Evolutionary conservation across 1,284 basidiomycete species (phyloP).

Genomic region (Irpex rosettiformis): DNA sequence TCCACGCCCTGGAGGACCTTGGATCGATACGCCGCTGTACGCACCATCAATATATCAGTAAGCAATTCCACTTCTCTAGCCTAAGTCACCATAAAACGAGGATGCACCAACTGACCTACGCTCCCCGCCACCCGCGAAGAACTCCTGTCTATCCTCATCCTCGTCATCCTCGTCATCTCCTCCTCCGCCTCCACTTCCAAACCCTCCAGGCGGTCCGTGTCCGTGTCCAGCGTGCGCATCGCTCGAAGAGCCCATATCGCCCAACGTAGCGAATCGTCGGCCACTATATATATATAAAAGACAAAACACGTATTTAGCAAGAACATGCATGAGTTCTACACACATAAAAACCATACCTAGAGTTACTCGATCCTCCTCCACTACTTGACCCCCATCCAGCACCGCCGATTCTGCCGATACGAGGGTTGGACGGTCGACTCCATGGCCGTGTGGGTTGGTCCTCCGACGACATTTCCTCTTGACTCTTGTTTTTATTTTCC

Average conservation of each 20-base stretch:
- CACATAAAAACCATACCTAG: constrained; percentile 1
- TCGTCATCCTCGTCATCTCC: constrained; percentile 50
- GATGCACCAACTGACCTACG: constrained; percentile 71
- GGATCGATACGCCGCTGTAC: constrained; percentile 81
- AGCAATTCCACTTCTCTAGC: too few relatives aligned
- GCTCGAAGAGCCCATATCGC: constrained; percentile 2
- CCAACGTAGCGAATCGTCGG: constrained; percentile 18
- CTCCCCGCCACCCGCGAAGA: constrained; percentile 88
- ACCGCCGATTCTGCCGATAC: constrained; percentile 14
- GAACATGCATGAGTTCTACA: not conserved
- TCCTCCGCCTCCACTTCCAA: constrained; percentile 8
- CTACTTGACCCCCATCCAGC: constrained; percentile 10
- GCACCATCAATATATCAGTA: not conserved
- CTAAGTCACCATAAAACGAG: too few relatives aligned
- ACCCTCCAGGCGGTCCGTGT: not conserved
- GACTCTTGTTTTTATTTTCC: too few relatives aligned
- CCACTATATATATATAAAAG: constrained; percentile 3
- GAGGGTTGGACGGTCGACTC: constrained; percentile 1
- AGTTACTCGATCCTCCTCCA: constrained; percentile 3
- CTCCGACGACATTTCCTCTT: not conserved
- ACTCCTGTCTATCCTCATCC: constrained; percentile 46
- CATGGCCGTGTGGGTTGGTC: not conserved
- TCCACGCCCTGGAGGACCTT: constrained; percentile 70
- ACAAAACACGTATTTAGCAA: not conserved
- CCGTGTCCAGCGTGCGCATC: not conserved